Evolutionary conservation across 2,329 filamentous ascomycete genomes (phyloP), one percentile per base, ranked within the genome.

Genomic region (Penicillium capsulatum): DNA sequence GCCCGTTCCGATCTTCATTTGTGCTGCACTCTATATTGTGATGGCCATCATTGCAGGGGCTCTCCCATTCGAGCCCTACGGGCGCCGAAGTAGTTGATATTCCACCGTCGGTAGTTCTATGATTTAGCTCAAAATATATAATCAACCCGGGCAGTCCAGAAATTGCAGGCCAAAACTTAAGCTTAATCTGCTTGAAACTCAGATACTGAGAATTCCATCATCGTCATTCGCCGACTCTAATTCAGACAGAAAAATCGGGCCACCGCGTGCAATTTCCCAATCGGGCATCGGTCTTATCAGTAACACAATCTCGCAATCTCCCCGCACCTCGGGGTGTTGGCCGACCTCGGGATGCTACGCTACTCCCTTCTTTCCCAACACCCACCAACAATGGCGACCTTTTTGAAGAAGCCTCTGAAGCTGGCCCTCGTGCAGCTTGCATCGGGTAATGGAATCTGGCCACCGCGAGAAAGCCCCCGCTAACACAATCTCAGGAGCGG

Each of bases 401-500:
- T 90, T 35, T 77, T 95, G 45, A 83, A 84, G 67, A 77, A 85
- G 64, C 81, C 84, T 27, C 72, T 94, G 58, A 90, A 86, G 69
- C 75, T 94, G 31, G 85, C 86, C 22, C 78, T 89, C 55, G 75
- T 94, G 48, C 89, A 95, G 68, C 78, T 94, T 22, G 82, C 86
- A 41, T 82, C 84, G 46, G 85, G 77, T 79, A 59, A 17, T 14
- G 9, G 2, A 32, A 13, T 22, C 5, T 9, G 9, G 5, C 5
- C 5, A 22, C 19, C 19, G 19, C 9, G 19, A 22, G 5, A 22
- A 9, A 22, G 9, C 19, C 19, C 9, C 9, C 9, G 19, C 19
- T 22, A 22, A 22, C 5, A 5, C 19, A 22, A 22, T 22, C 33
- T 7, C 29, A 83, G 74, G 86, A 46, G 69, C 83, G 50, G 87